These are phyloP conservation scores for Phytophthora vignae DNA, from an alignment of 352 stramenopile genomes.

Conservation along the genomic window DNA sequence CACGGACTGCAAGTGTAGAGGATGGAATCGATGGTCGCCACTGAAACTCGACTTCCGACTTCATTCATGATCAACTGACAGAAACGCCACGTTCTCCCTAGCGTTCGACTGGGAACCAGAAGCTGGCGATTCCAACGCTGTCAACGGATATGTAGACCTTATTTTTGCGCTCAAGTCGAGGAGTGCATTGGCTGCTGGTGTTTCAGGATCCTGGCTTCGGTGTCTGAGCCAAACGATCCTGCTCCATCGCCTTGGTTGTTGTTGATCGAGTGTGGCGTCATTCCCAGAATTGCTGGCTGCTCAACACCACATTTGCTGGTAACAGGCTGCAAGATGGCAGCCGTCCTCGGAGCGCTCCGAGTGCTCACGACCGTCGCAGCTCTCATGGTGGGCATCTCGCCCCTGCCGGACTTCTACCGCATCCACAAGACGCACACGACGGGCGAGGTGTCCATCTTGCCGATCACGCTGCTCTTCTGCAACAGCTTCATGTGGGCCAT, in stretches of 20 bases:
- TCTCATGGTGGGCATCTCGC: conserved; percentile 42
- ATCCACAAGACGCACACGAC: conserved; percentile 41
- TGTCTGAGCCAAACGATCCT: conserved; percentile 17
- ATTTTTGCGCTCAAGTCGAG: background rate
- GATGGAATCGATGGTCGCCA: too few species aligned
- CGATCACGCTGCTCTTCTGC: conserved; percentile 40
- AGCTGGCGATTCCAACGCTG: background rate
- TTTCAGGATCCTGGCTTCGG: conserved; percentile 7
- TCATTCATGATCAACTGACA: background rate
- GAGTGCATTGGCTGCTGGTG: background rate
- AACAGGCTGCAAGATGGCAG: conserved; percentile 11
- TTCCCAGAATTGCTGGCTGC: conserved; percentile 30
- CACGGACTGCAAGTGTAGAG: too few species aligned
- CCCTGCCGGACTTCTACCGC: conserved; percentile 42
- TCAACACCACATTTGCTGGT: conserved; percentile 5
- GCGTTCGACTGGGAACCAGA: background rate
- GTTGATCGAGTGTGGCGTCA: conserved; percentile 1
- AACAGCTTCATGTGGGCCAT: conserved; percentile 52
- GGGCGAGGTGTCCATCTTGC: conserved; percentile 41
- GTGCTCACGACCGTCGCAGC: conserved; percentile 40
- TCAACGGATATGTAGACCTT: background rate
- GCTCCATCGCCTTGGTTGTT: background rate
- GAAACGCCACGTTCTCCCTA: background rate
- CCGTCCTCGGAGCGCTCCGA: conserved; percentile 27
- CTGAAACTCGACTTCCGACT: too few species aligned